Conservation (phyloP, 805 yeast genomes). For the Scheffersomyces coipomensis region DNA sequence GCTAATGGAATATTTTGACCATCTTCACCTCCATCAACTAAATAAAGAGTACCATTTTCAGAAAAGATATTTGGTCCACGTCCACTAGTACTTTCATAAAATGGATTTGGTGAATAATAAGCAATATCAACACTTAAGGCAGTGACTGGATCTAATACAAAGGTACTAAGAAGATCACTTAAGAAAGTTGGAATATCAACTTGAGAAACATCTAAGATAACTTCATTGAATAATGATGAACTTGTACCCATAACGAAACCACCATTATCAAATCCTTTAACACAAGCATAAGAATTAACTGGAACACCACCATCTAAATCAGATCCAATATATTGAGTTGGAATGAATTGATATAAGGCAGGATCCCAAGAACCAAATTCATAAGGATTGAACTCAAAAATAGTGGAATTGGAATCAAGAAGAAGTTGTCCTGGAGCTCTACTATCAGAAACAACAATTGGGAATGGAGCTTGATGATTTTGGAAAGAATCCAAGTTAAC, state of each 20-base stretch:
- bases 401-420: slow-evolving; percentile 65
- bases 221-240: slow-evolving; percentile 36
- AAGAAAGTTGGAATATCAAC: slow-evolving; percentile 20
- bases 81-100: slow-evolving; percentile 29
- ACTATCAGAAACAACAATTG: slow-evolving; percentile 47
- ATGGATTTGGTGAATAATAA: slow-evolving; percentile 70
- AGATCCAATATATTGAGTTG: slow-evolving; percentile 23
- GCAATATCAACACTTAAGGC: slow-evolving; percentile 46
- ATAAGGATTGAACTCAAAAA: slow-evolving; percentile 35
- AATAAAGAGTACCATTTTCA: slow-evolving; percentile 20
- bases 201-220: slow-evolving; percentile 21
- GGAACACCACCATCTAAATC: slow-evolving; percentile 19
- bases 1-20: slow-evolving; percentile 31
- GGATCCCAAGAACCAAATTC: slow-evolving; percentile 45
- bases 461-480: slow-evolving; percentile 34
- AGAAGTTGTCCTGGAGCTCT: slow-evolving; percentile 59
- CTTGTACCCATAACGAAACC: slow-evolving; percentile 42
- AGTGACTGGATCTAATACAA: slow-evolving; percentile 23
- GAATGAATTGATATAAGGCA: slow-evolving; percentile 24
- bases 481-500: slow-evolving; percentile 41
- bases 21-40: slow-evolving; percentile 40
- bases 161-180: slow-evolving; percentile 18
- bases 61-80: slow-evolving; percentile 14
- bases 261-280: slow-evolving; percentile 33
- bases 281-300: slow-evolving; percentile 15